These are phyloP conservation scores for Novymonas esmeraldas DNA, from an alignment of 208 protist genomes.

Conservation along the genomic window DNA sequence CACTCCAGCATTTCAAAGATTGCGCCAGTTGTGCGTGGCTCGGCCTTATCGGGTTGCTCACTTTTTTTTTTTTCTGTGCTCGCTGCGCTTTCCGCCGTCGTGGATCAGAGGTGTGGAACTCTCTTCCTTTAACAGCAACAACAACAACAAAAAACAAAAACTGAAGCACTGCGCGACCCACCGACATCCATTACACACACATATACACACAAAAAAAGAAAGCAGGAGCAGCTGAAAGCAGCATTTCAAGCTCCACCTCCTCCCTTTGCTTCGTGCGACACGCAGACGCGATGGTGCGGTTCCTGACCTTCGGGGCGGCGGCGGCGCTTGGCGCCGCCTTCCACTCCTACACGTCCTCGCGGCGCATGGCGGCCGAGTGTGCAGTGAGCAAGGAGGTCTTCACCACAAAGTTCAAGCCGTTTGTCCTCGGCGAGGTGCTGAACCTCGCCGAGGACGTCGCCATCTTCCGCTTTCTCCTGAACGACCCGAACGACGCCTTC, in stretches of 20 bases:
- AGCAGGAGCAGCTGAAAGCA: not conserved
- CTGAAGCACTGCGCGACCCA: not conserved
- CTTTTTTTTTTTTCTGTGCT: too few species aligned
- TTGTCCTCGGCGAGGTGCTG: conserved; percentile 84
- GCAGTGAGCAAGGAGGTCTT: conserved; percentile 44
- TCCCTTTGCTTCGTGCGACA: not conserved
- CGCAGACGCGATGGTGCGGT: conserved; percentile 33
- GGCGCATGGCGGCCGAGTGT: conserved; percentile 47
- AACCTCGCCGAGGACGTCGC: conserved; percentile 87
- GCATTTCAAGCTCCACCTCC: not conserved
- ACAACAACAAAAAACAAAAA: not conserved
- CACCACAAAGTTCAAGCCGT: conserved; percentile 76
- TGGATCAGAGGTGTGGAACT: too few species aligned
- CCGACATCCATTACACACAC: not conserved
- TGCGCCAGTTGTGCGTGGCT: too few species aligned
- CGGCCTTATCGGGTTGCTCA: too few species aligned
- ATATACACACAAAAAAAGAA: not conserved
- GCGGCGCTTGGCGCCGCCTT: conserved; percentile 68
- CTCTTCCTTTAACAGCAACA: too few species aligned
- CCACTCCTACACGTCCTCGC: conserved; percentile 53
- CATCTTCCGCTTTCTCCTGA: conserved; percentile 87
- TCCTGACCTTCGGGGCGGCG: conserved; percentile 61
- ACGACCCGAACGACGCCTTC: conserved; percentile 66
- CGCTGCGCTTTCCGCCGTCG: not conserved
- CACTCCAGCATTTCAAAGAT: too few species aligned